Evolutionary conservation across 1,139 yeast species (phyloP).

Genomic region (Saccharomyces hybrid): DNA sequence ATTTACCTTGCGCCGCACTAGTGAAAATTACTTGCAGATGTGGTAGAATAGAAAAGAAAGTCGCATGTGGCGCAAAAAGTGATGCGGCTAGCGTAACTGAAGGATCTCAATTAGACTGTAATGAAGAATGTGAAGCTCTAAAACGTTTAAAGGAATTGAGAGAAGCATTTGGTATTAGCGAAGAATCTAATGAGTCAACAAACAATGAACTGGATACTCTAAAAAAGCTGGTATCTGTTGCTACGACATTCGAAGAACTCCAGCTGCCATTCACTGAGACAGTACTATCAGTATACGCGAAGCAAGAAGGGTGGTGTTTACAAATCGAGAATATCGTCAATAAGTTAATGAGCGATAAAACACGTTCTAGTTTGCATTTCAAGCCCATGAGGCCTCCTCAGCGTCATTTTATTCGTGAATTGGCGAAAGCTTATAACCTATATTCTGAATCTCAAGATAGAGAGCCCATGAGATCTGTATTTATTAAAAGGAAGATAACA

Average conservation of each 20-base stretch:
- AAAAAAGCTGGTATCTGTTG: conserved; percentile 9
- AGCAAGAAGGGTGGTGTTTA: conserved; percentile 58
- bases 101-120: conserved; percentile 40
- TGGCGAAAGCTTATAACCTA: conserved; percentile 53
- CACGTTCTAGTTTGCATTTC: conserved; percentile 43
- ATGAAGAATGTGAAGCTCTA: conserved; percentile 57
- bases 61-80: conserved; percentile 48
- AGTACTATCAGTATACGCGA: conserved; percentile 39
- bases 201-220: conserved; percentile 16
- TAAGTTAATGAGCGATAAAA: conserved; percentile 39
- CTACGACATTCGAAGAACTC: conserved; percentile 23
- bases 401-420: conserved; percentile 60
- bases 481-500: conserved; percentile 39
- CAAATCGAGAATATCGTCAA: conserved; percentile 50
- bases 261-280: conserved; percentile 38
- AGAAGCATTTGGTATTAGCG: conserved; percentile 46
- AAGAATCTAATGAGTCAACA: conserved; percentile 7
- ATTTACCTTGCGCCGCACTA: conserved; percentile 43
- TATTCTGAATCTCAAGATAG: conserved; percentile 71
- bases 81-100: not conserved
- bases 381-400: conserved; percentile 67
- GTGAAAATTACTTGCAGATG: conserved; percentile 56
- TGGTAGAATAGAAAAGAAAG: conserved; percentile 43
- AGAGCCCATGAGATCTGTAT: conserved; percentile 72
- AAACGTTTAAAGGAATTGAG: conserved; percentile 57